A percentile compares a stretch with the other conserved stretches of the same genome.
Conservation (phyloP, 2,329 filamentous ascomycete species). For the Aphanocladium album region DNA sequence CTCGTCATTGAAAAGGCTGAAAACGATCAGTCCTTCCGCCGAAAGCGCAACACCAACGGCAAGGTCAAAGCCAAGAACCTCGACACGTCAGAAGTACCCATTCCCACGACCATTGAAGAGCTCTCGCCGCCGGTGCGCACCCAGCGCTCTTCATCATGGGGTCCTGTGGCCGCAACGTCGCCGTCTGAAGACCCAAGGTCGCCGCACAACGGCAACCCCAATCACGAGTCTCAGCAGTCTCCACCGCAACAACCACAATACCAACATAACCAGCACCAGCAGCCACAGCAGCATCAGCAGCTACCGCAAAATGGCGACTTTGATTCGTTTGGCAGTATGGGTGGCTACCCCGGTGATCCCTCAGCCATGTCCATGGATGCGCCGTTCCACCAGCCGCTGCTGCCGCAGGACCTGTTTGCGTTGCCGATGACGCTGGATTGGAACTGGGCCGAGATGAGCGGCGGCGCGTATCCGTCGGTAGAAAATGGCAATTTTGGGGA, state of each 20-base stretch:
- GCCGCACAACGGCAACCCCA: not conserved
- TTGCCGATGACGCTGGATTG: slow-evolving; percentile 95
- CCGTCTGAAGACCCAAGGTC: slow-evolving; percentile 4
- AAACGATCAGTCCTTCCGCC: slow-evolving; percentile 70
- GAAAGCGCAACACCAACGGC: slow-evolving; percentile 68
- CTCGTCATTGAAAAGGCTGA: slow-evolving; percentile 89
- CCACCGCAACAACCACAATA: not conserved
- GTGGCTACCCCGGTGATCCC: slow-evolving; percentile 29
- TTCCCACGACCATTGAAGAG: slow-evolving; percentile 19
- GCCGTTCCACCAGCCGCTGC: slow-evolving; percentile 73
- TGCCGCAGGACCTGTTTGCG: slow-evolving; percentile 91
- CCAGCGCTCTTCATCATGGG: slow-evolving; percentile 21
- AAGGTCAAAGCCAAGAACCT: slow-evolving; percentile 9
- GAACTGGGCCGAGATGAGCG: slow-evolving; percentile 68
- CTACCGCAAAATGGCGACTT: slow-evolving; percentile 34
- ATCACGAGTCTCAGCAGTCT: not conserved
- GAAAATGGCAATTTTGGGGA: slow-evolving; percentile 54
- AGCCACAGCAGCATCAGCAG: slow-evolving; percentile 11
- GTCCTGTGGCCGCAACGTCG: slow-evolving; percentile 16
- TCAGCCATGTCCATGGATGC: slow-evolving; percentile 19
- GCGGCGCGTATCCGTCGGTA: slow-evolving; percentile 58
- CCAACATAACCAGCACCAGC: not conserved
- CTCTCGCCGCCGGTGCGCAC: slow-evolving; percentile 24
- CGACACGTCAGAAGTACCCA: slow-evolving; percentile 12
- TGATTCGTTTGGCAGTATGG: slow-evolving; percentile 40